Base-by-base conservation (phyloP, 306 rosid species). In the Rubus idaeus region DNA sequence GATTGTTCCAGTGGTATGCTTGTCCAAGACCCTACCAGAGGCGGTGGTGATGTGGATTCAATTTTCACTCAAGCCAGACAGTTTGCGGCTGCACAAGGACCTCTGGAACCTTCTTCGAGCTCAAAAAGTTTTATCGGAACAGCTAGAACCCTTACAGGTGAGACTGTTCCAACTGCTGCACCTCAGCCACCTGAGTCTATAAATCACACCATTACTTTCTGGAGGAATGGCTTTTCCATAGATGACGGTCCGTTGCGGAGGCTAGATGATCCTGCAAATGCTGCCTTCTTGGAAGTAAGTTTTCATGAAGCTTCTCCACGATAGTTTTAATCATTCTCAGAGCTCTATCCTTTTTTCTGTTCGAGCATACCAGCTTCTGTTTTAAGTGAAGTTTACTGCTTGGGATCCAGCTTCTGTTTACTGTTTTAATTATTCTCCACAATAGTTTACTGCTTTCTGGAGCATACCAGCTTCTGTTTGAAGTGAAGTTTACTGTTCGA, bases 221-320 rank as follows among this genome's bases (percentile, higher is more conserved):
- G 98, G 98, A 86, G 91, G 78, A 94, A 94, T 75, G 98, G 98
- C 1, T 94, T 94, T 83, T 84, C 95, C 21, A 76, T 94, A 26
- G 76, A 90, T 79, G 89, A 86, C 37, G 98, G 98, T 53, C 97
- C 97, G 40, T 52, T 90, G 35, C 71, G 97, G 69, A 83, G 84
- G 55, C 69, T 90, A 40, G 91, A 92, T 70, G 98, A 94, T 86
- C 98, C 97, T 1, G 90, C 67, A 78, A 94, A 94, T 86, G 95
- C 91, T 10, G 75, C 88, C 0, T 94, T 94, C 83, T 78, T 94
- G 73, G 91, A 90, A 94, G 98, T 89, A 92, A 69, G 45, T 81
- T 80, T 39, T 52, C 8, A 58, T 76, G 51, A 45, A 67, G 39
- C 41, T 49, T 61, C 58, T 75, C 75, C 47, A 2, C 20, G 12